Conservation (phyloP, 1,284 basidiomycete genomes). For the Rhizoctonia solani region DNA sequence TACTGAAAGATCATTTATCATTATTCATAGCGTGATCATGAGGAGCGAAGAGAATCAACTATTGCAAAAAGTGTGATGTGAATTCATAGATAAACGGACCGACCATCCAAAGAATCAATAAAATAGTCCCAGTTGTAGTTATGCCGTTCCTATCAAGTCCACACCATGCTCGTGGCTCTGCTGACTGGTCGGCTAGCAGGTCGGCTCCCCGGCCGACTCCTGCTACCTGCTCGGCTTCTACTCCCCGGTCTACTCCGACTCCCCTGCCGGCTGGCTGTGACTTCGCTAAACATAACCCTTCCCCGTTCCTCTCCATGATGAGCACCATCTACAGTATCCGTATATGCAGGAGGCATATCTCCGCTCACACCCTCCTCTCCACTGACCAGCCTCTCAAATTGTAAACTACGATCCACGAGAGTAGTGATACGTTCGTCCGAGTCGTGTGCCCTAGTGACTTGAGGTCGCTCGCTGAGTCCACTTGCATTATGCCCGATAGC, state of each 20-base stretch:
- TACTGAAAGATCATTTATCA: too few relatives aligned
- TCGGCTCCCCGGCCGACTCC: constrained; percentile 19
- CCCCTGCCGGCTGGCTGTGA: neutral
- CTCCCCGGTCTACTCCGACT: constrained; percentile 7
- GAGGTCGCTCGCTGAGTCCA: too few relatives aligned
- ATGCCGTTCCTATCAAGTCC: constrained; percentile 3
- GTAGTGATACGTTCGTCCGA: constrained; percentile 2
- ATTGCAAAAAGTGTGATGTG: too few relatives aligned
- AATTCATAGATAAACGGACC: too few relatives aligned
- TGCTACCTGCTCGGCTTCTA: neutral
- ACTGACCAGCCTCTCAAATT: constrained; percentile 62
- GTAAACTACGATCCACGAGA: constrained; percentile 42
- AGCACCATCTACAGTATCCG: constrained; percentile 41
- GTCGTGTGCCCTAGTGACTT: neutral
- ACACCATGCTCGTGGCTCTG: constrained; percentile 23
- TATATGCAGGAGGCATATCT: constrained; percentile 65
- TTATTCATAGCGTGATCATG: too few relatives aligned
- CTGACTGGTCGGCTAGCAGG: constrained; percentile 7
- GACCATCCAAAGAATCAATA: neutral
- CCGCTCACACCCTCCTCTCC: constrained; percentile 67
- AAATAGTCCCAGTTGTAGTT: too few relatives aligned
- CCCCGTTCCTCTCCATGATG: neutral
- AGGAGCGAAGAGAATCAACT: too few relatives aligned
- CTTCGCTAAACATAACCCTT: constrained; percentile 14
- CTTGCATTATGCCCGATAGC: constrained; percentile 48